phyloP scores from a whole-genome alignment of 73 alveolate species.

The Paraurostyla sp. region DNA sequence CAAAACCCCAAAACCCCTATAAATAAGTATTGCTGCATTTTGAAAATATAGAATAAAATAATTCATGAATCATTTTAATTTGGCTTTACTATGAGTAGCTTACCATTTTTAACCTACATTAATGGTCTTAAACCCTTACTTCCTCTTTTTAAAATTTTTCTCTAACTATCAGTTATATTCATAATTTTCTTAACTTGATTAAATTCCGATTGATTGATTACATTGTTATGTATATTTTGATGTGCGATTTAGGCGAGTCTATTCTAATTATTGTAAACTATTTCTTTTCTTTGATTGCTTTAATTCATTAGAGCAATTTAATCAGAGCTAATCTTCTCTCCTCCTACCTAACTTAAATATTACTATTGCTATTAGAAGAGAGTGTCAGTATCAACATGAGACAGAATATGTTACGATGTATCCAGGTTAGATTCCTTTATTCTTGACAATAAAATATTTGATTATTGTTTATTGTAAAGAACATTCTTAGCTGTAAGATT shows the following conservation, averaged over 20 bases:
- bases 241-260: slow-evolving; percentile 11
- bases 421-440: slow-evolving; percentile 48
- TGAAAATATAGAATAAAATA: neutral
- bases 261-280: neutral
- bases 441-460: slow-evolving; percentile 39
- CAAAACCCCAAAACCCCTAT: neutral
- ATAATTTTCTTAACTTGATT: neutral
- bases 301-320: neutral
- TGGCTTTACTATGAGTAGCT: neutral
- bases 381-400: slow-evolving; percentile 38
- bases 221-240: neutral
- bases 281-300: neutral
- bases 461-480: neutral
- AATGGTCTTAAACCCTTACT: slow-evolving; percentile 11
- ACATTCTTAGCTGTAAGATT: neutral
- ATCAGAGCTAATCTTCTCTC: neutral
- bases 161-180: neutral
- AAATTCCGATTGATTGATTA: too few relatives aligned
- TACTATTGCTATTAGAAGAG: slow-evolving; percentile 37
- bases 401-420: slow-evolving; percentile 14
- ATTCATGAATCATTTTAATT: neutral
- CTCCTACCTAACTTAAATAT: slow-evolving; percentile 40
- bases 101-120: slow-evolving; percentile 53
- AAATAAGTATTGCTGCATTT: neutral
- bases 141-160: neutral